A percentile compares a stretch with the other conserved stretches of the same genome.
These are phyloP conservation scores for Jimgerdemannia lactiflua DNA, from an alignment of 192 early-diverging fungal genomes.

Conservation along the genomic window DNA sequence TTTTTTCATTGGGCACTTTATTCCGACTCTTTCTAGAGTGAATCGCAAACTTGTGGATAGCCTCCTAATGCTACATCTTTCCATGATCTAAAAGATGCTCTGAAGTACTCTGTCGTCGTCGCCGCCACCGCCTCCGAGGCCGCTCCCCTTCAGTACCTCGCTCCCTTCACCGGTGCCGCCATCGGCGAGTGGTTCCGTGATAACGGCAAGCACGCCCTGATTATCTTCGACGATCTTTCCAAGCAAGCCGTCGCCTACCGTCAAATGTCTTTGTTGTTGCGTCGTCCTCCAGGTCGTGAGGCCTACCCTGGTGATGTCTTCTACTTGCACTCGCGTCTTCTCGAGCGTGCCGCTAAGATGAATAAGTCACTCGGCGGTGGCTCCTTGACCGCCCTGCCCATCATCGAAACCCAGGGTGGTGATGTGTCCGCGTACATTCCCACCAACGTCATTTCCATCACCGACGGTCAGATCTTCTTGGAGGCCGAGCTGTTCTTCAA, in stretches of 20 bases:
- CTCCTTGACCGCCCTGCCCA: conserved; percentile 98
- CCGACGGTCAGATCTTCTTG: conserved; percentile 99
- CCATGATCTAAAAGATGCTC: conserved; percentile 56
- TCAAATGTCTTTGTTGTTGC: conserved; percentile 99
- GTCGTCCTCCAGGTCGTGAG: conserved; percentile 99
- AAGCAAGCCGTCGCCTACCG: conserved; percentile 99
- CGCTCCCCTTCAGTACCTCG: conserved; percentile 97
- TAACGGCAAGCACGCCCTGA: conserved; percentile 97
- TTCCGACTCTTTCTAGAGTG: too few relatives aligned
- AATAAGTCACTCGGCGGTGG: conserved; percentile 93
- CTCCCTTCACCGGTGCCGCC: conserved; percentile 98
- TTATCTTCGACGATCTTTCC: conserved; percentile 99
- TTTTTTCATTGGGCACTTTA: too few relatives aligned
- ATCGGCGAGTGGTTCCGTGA: conserved; percentile 99
- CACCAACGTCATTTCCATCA: conserved; percentile 99
- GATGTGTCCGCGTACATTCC: conserved; percentile 99
- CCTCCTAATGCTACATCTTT: conserved; percentile 3
- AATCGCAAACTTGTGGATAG: too few relatives aligned
- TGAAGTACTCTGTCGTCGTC: conserved; percentile 98
- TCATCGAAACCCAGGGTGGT: conserved; percentile 99
- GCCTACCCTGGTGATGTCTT: conserved; percentile 99
- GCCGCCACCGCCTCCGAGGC: conserved; percentile 99
- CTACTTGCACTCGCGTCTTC: conserved; percentile 98
- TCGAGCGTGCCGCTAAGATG: conserved; percentile 99
- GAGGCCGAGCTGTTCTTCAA: conserved; percentile 99